A percentile compares a stretch with the other conserved stretches of the same genome.
These are phyloP conservation scores for Penicillium riverlandense DNA, from an alignment of 495 filamentous ascomycete genomes.

Conservation along the genomic window DNA sequence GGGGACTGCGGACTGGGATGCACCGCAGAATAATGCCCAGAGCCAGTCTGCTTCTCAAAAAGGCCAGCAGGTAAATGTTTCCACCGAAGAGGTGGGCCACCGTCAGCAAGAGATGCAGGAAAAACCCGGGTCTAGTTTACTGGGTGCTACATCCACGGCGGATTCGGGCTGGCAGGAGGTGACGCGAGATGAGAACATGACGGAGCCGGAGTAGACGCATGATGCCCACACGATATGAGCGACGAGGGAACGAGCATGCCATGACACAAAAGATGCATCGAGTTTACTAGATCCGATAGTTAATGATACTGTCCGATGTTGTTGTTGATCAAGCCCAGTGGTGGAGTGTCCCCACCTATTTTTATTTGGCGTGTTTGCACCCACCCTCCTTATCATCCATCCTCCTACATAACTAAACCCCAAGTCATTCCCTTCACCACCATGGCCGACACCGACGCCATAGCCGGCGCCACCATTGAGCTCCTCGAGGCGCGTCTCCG, in stretches of 20 bases:
- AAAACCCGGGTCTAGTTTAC: conserved; percentile 15
- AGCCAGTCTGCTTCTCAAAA: conserved; percentile 10
- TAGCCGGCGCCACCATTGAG: conserved; percentile 55
- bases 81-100: conserved; percentile 32
- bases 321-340: too few species aligned
- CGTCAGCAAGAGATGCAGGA: conserved; percentile 34
- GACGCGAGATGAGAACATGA: conserved; percentile 8
- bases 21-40: not conserved
- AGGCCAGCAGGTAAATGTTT: conserved; percentile 26
- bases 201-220: conserved; percentile 4
- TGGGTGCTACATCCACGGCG: conserved; percentile 10
- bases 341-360: conserved; percentile 10
- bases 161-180: conserved; percentile 5
- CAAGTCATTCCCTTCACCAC: not conserved
- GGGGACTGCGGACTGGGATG: not conserved
- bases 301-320: too few species aligned
- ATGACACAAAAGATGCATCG: too few species aligned
- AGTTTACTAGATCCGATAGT: too few species aligned
- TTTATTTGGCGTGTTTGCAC: conserved; percentile 20
- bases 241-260: conserved; percentile 7
- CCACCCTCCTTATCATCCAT: conserved; percentile 1
- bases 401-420: not conserved
- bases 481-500: conserved; percentile 70
- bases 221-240: conserved; percentile 6
- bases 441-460: conserved; percentile 33